A percentile compares a stretch with the other conserved stretches of the same genome.
Conservation (phyloP, 2,329 filamentous ascomycete species). For the Fusarium dlaminii region DNA sequence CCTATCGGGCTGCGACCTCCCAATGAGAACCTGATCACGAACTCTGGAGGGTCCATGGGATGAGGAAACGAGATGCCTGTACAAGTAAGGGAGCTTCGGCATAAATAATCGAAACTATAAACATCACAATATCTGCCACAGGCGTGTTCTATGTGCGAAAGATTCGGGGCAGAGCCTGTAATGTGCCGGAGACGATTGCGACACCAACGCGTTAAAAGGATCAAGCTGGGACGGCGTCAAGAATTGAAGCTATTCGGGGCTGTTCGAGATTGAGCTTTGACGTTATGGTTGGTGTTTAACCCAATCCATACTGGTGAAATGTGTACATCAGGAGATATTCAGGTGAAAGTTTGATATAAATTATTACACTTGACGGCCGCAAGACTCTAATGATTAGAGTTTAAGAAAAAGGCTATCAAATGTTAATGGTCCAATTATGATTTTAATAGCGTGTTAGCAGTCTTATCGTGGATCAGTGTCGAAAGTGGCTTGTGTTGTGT, state of each 20-base stretch:
- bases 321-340: neutral
- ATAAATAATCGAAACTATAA: conserved; percentile 36
- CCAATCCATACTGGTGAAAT: neutral
- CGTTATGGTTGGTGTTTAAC: neutral
- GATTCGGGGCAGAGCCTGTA: neutral
- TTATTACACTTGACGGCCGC: neutral
- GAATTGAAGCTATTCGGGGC: neutral
- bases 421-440: neutral
- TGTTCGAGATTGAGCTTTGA: neutral
- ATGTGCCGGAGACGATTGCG: neutral
- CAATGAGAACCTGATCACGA: conserved; percentile 41
- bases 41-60: conserved; percentile 36
- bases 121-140: neutral
- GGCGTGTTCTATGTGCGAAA: neutral
- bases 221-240: neutral
- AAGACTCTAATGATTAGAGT: neutral
- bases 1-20: conserved; percentile 40
- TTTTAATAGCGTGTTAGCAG: neutral
- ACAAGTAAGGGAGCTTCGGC: conserved; percentile 40
- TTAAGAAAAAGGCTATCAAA: neutral
- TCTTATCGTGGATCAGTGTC: neutral
- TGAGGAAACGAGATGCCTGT: conserved; percentile 45
- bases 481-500: neutral
- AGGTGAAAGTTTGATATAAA: neutral
- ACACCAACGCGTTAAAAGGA: neutral